Evolutionary conservation across 2,329 filamentous ascomycete genomes (phyloP), one percentile per base, ranked within the genome.

Genomic region (Hypoxylon sp.): DNA sequence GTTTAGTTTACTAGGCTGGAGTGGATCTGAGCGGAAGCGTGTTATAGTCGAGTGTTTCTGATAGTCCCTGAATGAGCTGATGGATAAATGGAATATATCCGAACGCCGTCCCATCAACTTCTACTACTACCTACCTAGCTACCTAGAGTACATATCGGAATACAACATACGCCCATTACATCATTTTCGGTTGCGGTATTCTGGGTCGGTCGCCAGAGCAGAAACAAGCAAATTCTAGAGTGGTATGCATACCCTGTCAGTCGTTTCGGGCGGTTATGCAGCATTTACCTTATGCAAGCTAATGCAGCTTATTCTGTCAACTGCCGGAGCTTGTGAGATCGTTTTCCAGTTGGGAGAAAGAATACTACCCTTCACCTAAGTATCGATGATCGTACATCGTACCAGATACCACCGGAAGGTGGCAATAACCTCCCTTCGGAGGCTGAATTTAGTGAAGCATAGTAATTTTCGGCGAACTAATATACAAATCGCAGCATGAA

Each of bases 271-370:
- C 45, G 38, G 38, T 46, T 33, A 33, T 52, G 26, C 30, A 38
- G 40, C 26, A 36, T 51, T 32, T 51, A 12, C 9, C 22, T 24
- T 2, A 32, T 48, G 38, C 28, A 53, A 42, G 44, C 4, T 16
- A 52, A 57, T 22, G 40, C 16, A 33, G 51, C 24, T 54, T 54
- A 54, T 54, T 33, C 40, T n/a, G 40, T 44, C 14, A 42, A 53
- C 24, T 42, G 38, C 45, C 60, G 22, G 48, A 45, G n/a, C 4
- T 14, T 8, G 20, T 53, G 24, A 40, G 45, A 49, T 58, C 53
- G n/a, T 12, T 40, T 63, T 28, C 60, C 28, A 42, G 22, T 63
- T 58, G 6, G 20, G 46, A 52, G 24, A 24, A 33, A 20, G 26
- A 6, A 2, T 36, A 36, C 52, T 11, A 30, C 52, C 40, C 12